These are phyloP conservation scores for Rhododendron molle DNA, from an alignment of 148 eudicot genomes.

Conservation along the genomic window DNA sequence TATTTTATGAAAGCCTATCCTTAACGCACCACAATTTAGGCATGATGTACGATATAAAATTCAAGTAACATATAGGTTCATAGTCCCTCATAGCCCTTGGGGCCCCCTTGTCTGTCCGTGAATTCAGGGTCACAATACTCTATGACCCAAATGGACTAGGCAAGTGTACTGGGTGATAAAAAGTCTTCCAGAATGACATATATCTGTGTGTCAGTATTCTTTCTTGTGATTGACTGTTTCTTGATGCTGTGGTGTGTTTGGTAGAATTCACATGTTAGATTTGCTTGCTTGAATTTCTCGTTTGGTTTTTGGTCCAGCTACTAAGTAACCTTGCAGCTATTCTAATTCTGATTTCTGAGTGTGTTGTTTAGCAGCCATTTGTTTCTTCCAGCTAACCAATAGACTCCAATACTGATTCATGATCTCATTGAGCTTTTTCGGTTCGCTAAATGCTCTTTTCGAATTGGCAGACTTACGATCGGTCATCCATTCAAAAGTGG, in stretches of 20 bases:
- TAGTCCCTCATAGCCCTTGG: neutral
- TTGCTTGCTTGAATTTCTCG: neutral
- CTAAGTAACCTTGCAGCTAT: neutral
- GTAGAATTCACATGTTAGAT: neutral
- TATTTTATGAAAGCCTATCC: neutral
- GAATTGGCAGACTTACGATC: conserved; percentile 66
- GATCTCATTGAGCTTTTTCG: neutral
- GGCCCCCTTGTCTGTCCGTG: neutral
- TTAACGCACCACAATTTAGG: neutral
- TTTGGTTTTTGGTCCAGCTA: neutral
- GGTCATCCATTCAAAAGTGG: conserved; percentile 74
- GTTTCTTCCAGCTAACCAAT: neutral
- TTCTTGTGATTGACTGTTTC: neutral
- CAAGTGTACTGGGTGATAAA: neutral
- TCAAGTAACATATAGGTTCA: neutral
- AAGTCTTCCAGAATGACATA: neutral
- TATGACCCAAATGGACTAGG: neutral
- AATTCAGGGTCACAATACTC: neutral
- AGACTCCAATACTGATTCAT: neutral
- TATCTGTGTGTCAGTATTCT: neutral
- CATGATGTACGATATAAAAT: neutral
- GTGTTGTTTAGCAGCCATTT: neutral
- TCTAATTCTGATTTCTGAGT: neutral
- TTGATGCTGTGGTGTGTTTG: neutral
- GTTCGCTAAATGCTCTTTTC: neutral